These are phyloP conservation scores for Paraglomus brasilianum DNA, from an alignment of 192 early-diverging fungal genomes.

Conservation along the genomic window DNA sequence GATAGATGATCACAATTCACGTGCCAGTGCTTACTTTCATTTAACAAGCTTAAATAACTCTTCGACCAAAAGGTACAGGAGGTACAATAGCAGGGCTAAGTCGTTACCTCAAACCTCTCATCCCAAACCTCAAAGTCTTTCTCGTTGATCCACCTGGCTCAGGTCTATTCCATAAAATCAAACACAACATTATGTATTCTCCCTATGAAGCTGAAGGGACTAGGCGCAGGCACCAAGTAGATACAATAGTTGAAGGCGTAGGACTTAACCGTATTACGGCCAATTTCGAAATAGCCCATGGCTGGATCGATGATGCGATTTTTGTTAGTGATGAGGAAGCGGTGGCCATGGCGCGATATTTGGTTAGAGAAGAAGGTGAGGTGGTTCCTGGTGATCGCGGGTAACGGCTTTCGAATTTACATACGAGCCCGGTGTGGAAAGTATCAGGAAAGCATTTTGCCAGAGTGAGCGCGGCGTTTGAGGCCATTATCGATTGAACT, in stretches of 20 bases:
- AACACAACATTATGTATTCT: conserved; percentile 89
- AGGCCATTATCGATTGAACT: neutral
- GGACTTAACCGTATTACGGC: conserved; percentile 91
- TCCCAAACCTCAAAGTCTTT: conserved; percentile 63
- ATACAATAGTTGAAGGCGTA: conserved; percentile 94
- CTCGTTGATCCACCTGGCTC: conserved; percentile 93
- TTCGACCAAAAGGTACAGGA: conserved; percentile 63
- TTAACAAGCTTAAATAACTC: neutral
- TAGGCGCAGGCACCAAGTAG: conserved; percentile 91
- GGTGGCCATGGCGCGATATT: conserved; percentile 82
- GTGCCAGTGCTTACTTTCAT: neutral
- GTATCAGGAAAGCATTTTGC: neutral
- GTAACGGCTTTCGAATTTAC: neutral
- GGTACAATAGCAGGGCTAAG: conserved; percentile 91
- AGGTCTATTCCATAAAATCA: conserved; percentile 87
- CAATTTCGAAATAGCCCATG: conserved; percentile 71
- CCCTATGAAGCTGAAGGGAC: conserved; percentile 86
- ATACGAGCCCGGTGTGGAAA: conserved; percentile 30
- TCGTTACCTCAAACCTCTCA: conserved; percentile 71
- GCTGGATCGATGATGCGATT: conserved; percentile 77
- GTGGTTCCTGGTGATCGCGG: neutral
- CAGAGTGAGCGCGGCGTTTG: neutral
- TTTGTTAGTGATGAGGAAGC: conserved; percentile 86
- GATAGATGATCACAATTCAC: neutral
- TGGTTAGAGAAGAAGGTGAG: conserved; percentile 73